Base-by-base conservation (phyloP, 148 eudicot genomes). In the Hydrangea macrophylla region DNA sequence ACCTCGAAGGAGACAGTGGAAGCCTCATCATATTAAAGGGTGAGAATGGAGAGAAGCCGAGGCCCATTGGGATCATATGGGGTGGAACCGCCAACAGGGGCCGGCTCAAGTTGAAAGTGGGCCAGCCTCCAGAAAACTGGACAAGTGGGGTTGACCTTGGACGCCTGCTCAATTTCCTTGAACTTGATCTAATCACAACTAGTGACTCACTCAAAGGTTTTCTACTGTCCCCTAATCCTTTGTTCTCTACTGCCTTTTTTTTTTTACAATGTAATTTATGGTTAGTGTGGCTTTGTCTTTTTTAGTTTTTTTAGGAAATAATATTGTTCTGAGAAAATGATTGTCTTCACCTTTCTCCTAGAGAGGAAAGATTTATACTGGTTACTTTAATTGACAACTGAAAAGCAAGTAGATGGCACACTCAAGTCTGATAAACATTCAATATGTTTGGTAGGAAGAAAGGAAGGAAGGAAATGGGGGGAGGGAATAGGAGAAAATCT, bases 41-140 rank as follows among this genome's bases (percentile, higher is more conserved):
- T 54, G 88, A 78, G 64, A 80, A 83, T 56, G 94, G 87, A 50
- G 96, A 92, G 72, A 88, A 86, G 86, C 96, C 98, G 64, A 80
- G 82, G 67, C 98, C 98, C 53, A 84, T 92, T 50, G 98, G 98
- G 39, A 92, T 92, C 53, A 92, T 92, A 71, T 92, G 98, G 98
- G 98, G 98, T 80, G 98, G 98, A 73, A 92, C 98, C 69, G 98
- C 98, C 58, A 92, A 92, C 73, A 80, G 98, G 58, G 98, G 98
- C 24, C 91, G 98, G 18, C 96, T 92, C 69, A 92, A 92, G 78
- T 78, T 92, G 60, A 92, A 86, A 83, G 85, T 90, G 61, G 98
- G 98, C 50, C 94, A 86, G 72, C 86, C 94, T 57, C 98, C 98
- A 0, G 96, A 90, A 71, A 92, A 92, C 68, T 92, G 98, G 98